These are phyloP conservation scores for Pholiota adiposa DNA, from an alignment of 1,284 basidiomycete species.

Conservation along the genomic window DNA sequence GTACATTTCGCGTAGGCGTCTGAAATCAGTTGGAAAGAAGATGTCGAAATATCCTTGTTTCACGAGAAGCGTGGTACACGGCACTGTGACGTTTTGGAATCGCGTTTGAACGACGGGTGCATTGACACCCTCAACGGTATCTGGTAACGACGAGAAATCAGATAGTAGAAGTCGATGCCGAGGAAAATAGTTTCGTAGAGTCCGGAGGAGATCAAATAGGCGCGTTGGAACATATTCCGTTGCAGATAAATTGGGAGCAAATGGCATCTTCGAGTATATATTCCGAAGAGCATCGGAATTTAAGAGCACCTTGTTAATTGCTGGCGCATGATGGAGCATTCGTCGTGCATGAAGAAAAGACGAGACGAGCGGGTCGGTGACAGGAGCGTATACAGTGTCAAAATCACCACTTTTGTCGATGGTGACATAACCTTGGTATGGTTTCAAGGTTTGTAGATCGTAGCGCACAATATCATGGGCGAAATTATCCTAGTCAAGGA, in stretches of 20 bases:
- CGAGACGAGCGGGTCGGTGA: slow-evolving; percentile 84
- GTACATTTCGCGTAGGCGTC: slow-evolving; percentile 86
- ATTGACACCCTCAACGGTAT: slow-evolving; percentile 84
- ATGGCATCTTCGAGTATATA: slow-evolving; percentile 75
- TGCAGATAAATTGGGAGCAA: slow-evolving; percentile 89
- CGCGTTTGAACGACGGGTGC: slow-evolving; percentile 98
- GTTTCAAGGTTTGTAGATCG: slow-evolving; percentile 75
- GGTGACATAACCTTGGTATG: slow-evolving; percentile 85
- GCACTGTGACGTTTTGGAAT: slow-evolving; percentile 82
- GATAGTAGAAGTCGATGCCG: slow-evolving; percentile 90
- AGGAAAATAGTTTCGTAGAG: slow-evolving; percentile 87
- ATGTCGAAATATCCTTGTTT: slow-evolving; percentile 98
- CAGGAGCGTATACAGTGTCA: slow-evolving; percentile 81
- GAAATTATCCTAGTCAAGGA: slow-evolving; percentile 84
- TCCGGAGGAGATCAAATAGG: slow-evolving; percentile 83
- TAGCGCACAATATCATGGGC: slow-evolving; percentile 96
- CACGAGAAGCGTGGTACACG: slow-evolving; percentile 91
- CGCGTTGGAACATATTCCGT: slow-evolving; percentile 95
- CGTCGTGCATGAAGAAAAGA: slow-evolving; percentile 73
- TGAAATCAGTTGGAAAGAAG: slow-evolving; percentile 97
- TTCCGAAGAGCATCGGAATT: slow-evolving; percentile 58
- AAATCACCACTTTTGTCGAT: slow-evolving; percentile 89
- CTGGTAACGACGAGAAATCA: slow-evolving; percentile 90
- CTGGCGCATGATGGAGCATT: slow-evolving; percentile 55
- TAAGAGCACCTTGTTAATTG: slow-evolving; percentile 63